Evolutionary conservation across 768 basidiomycete genomes (phyloP), one percentile per base, ranked within the genome.

Genomic region (Pleurotus giganteus): DNA sequence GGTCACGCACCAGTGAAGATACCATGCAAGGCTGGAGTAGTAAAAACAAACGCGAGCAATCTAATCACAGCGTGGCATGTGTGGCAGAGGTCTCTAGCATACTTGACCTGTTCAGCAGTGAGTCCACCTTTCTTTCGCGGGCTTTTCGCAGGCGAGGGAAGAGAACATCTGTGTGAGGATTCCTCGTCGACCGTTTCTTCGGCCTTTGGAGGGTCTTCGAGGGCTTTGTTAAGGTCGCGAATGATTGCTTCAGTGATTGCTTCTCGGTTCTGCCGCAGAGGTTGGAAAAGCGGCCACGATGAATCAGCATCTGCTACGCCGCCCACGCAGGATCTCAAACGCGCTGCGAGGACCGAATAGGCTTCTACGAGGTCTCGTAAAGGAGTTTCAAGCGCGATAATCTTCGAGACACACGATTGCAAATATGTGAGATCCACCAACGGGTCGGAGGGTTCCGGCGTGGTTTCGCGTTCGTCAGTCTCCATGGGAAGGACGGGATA

Each of bases 41-140:
- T 79, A 57, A 90, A 82, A 7, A 86, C 62, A 12, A 83, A 70
- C 4, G 77, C 73, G 17, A 93, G 80, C 9, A 90, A 66, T 57
- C 82, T 85, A 56, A 92, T 76, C 13, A 83, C 89, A 1, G 84
- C 79, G 62, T 91, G 89, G 32, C 78, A 81, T 3, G 83, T 83
- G 2, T 85, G 87, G 66, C 84, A 89, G 17, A 93, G 72, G 67
- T 94, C 91, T 21, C 91, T 78, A 4, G 89, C 89, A 61, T 84
- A 82, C 62, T 88, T 91, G 50, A 85, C 85, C 66, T 90, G 86
- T 56, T 87, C 85, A 41, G 83, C 91, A 0, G 80, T 81, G 82
- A 91, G 82, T 4, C 91, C 89, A 54, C 74, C 78, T 63, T 80
- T 82, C 69, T 55, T 66, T 9, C 57, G 69, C 5, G 90, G 89